These are phyloP conservation scores for Stachybotrys elegans DNA, from an alignment of 2,329 filamentous ascomycete species.

Conservation along the genomic window DNA sequence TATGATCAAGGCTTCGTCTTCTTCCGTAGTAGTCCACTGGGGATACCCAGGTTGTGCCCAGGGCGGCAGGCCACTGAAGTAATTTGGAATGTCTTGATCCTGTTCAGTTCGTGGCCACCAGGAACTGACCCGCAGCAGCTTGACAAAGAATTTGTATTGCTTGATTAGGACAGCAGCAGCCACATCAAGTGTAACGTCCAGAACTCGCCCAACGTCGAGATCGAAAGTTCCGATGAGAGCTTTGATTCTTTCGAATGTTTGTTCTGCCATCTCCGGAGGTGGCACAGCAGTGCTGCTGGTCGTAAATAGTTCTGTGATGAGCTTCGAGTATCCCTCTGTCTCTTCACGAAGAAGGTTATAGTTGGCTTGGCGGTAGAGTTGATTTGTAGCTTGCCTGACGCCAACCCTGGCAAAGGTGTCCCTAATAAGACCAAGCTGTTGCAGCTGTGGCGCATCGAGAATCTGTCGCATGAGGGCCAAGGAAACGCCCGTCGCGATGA, in stretches of 20 bases:
- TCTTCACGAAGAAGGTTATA: constrained; percentile 95
- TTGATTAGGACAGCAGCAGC: constrained; percentile 92
- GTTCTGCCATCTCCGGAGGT: constrained; percentile 70
- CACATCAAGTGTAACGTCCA: constrained; percentile 92
- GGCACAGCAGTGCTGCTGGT: constrained; percentile 71
- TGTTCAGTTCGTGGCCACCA: constrained; percentile 80
- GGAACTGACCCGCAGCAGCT: constrained; percentile 83
- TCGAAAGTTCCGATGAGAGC: constrained; percentile 96
- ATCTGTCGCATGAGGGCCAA: constrained; percentile 69
- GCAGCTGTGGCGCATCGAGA: constrained; percentile 73
- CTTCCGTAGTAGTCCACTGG: constrained; percentile 59
- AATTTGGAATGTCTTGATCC: constrained; percentile 36
- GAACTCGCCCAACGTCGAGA: constrained; percentile 86
- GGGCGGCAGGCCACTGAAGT: constrained; percentile 65
- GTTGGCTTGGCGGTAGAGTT: constrained; percentile 92
- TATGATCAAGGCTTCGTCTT: constrained; percentile 58
- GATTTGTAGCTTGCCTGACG: constrained; percentile 85
- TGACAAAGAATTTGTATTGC: constrained; percentile 90
- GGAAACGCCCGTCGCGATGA: constrained; percentile 68
- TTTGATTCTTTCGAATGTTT: constrained; percentile 88
- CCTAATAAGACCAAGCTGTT: constrained; percentile 73
- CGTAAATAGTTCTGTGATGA: constrained; percentile 92
- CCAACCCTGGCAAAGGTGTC: constrained; percentile 79
- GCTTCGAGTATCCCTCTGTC: constrained; percentile 92
- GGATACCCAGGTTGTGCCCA: constrained; percentile 76